These are phyloP conservation scores for Albugo laibachii DNA, from an alignment of 352 stramenopile genomes.

Conservation along the genomic window DNA sequence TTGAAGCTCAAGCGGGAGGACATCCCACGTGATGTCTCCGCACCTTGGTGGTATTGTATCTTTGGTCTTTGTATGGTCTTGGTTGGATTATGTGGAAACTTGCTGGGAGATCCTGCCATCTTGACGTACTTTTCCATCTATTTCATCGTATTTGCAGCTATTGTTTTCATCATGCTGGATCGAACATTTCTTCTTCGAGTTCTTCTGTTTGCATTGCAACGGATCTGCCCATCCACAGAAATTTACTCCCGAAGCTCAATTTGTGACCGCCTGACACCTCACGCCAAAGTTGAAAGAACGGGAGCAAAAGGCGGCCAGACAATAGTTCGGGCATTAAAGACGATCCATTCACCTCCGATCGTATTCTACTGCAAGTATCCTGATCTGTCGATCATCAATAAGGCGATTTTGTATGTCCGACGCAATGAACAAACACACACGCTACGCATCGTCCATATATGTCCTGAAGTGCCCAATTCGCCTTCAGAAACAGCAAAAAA, in stretches of 20 bases:
- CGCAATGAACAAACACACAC: constrained; percentile 85
- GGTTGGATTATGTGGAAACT: constrained; percentile 33
- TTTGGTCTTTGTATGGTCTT: constrained; percentile 55
- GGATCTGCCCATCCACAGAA: constrained; percentile 25
- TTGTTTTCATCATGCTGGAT: constrained; percentile 70
- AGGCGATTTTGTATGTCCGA: constrained; percentile 86
- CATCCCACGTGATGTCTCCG: constrained; percentile 73
- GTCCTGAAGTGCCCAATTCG: constrained; percentile 14
- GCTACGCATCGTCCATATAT: constrained; percentile 78
- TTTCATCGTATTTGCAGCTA: constrained; percentile 36
- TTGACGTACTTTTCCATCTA: constrained; percentile 73
- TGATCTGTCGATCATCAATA: constrained; percentile 82
- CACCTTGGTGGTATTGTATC: constrained; percentile 66
- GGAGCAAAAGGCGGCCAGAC: constrained; percentile 44
- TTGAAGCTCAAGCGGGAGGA: constrained; percentile 85
- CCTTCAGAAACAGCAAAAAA: not conserved
- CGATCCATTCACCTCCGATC: constrained; percentile 65
- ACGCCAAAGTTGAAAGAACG: constrained; percentile 10
- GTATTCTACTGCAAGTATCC: constrained; percentile 84
- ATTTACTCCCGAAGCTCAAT: not conserved
- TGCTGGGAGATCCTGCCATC: constrained; percentile 47
- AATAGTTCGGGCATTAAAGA: constrained; percentile 30
- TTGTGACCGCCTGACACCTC: not conserved
- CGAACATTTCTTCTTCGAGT: constrained; percentile 57
- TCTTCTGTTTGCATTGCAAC: constrained; percentile 39